These are phyloP conservation scores for Penicillium daleae DNA, from an alignment of 495 filamentous ascomycete genomes.

Conservation along the genomic window DNA sequence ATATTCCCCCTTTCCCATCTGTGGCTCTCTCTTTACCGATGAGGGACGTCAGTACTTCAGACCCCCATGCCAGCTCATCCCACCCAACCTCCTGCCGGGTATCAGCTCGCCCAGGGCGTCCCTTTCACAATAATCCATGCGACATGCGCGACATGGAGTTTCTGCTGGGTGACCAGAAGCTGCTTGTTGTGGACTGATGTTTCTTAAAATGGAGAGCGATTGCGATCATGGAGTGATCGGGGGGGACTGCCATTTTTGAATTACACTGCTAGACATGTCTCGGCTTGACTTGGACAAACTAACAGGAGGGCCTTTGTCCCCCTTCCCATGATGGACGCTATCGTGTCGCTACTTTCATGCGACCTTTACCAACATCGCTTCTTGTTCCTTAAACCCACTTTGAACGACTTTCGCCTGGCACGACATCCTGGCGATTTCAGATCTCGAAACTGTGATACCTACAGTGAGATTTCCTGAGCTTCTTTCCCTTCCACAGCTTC, in stretches of 20 bases:
- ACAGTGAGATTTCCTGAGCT: not conserved
- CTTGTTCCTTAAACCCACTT: not conserved
- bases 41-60: constrained; percentile 3
- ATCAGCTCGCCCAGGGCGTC: constrained; percentile 1
- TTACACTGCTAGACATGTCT: not conserved
- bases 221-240: not conserved
- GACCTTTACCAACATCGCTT: too few relatives aligned
- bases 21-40: not conserved
- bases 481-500: not conserved
- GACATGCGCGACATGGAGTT: not conserved
- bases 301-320: not conserved
- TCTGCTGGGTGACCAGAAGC: constrained; percentile 2
- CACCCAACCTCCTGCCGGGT: constrained; percentile 13
- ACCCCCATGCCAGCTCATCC: constrained; percentile 14
- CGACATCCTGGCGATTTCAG: not conserved
- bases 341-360: too few relatives aligned
- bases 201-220: too few relatives aligned
- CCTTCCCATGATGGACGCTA: not conserved
- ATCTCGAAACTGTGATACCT: not conserved
- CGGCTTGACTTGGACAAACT: not conserved
- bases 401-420: not conserved
- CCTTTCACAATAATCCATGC: constrained; percentile 1
- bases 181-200: not conserved
- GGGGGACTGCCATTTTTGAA: not conserved
- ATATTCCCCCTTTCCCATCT: not conserved